Evolutionary conservation across 2,329 filamentous ascomycete species (phyloP).

Genomic region (Teratosphaeria zuluensis): DNA sequence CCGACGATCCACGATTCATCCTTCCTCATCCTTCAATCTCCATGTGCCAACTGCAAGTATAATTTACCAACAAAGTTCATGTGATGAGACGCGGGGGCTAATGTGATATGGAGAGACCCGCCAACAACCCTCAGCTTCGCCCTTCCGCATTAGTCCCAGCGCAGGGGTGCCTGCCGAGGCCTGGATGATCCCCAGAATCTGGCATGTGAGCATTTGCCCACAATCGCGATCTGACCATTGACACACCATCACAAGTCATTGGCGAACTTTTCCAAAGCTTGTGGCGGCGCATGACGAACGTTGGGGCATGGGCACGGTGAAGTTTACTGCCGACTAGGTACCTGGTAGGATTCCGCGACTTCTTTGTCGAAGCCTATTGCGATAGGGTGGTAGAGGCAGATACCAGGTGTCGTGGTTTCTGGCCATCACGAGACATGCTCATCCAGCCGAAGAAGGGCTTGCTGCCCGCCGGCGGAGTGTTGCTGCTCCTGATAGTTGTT

Average conservation of each 20-base stretch:
- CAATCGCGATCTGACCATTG: neutral
- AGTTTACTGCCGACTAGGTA: neutral
- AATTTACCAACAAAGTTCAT: neutral
- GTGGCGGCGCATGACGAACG: neutral
- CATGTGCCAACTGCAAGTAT: neutral
- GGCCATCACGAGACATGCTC: neutral
- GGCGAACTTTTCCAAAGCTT: neutral
- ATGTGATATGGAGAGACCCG: neutral
- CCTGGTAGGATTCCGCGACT: neutral
- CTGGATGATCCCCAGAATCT: neutral
- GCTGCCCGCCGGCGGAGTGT: neutral
- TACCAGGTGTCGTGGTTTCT: neutral
- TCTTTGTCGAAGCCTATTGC: neutral
- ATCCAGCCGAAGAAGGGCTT: conserved; percentile 3
- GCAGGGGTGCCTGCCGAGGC: neutral
- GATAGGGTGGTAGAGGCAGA: neutral
- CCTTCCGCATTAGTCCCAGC: neutral
- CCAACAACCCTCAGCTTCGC: neutral
- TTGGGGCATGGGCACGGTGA: neutral
- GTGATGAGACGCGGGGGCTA: neutral
- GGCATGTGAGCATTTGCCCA: neutral
- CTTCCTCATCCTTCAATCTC: neutral
- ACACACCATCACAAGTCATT: neutral
- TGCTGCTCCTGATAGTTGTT: neutral
- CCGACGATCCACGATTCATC: neutral